Base-by-base conservation (phyloP, 108 stramenopile genomes). In the Pseudonitzschia multiseries region DNA sequence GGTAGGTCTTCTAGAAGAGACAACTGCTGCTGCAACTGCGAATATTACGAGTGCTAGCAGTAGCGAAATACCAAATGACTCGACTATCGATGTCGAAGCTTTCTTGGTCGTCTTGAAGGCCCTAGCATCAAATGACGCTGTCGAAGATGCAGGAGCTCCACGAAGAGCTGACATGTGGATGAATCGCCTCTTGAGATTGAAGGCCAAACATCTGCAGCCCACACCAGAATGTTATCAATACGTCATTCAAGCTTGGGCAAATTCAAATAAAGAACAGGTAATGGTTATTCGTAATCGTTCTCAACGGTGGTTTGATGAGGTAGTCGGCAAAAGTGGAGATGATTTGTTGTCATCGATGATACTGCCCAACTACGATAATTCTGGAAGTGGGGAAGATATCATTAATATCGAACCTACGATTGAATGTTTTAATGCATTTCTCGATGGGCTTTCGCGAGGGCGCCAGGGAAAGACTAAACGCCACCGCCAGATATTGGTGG, bases 231-330 rank as follows among this genome's bases (percentile, higher is more conserved):
- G 78, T 65, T 91, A 91, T 78, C 81, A 87, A 65, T 69, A 80
- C n/a, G 87, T 87, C 63, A 89, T 94, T 52, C 84, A 83, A 73
- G 84, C 79, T 40, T 94, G 93, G 93, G 80, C 82, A 15, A 81
- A 83, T 65, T 69, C 77, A 18, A 50, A 48, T 9, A 82, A 81
- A 57, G 86, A 82, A 61, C 81, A 90, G 26, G 28, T 59, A 14
- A 69, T 78, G 36, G 66, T 83, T 2, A 74, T 81, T 8, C 74
- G 89, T 13, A 78, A 81, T 29, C 80, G 93, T 51, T 79, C 90
- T n/a, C 84, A 89, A 63, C 72, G 83, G 69, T 91, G 90, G 93
- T 74, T 94, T 57, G 84, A 76, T 53, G 84, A 89, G 64, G 3
- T 80, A 53, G 14, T 71, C 43, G 53, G 20, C 60, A 61, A 54